A percentile compares a stretch with the other conserved stretches of the same genome.
Evolutionary conservation across 1,284 basidiomycete species (phyloP).

Genomic region (Microbotryum violaceum): DNA sequence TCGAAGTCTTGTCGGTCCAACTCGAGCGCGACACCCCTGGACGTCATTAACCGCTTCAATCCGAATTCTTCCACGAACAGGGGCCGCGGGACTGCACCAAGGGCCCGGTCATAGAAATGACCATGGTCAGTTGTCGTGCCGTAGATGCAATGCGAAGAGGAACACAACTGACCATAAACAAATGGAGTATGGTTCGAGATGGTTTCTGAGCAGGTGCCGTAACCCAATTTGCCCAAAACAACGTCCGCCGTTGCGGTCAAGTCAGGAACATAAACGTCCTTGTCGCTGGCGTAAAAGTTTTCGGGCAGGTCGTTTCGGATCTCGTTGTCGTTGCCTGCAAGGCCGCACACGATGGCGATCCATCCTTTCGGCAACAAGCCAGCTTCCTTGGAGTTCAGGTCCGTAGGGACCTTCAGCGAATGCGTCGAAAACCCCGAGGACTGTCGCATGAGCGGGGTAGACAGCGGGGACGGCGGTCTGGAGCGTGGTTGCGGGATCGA

Average conservation of each 20-base stretch:
- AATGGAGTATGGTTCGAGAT: conserved; percentile 32
- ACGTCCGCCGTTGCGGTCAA: conserved; percentile 64
- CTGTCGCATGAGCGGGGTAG: conserved; percentile 9
- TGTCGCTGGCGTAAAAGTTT: conserved; percentile 64
- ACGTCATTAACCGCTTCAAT: conserved; percentile 54
- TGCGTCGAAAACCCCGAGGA: conserved; percentile 4
- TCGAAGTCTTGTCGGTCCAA: conserved; percentile 27
- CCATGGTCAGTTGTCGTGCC: background rate
- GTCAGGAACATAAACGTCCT: conserved; percentile 70
- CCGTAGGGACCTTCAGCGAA: conserved; percentile 12
- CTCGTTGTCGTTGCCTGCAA: conserved; percentile 43
- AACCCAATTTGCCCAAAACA: conserved; percentile 60
- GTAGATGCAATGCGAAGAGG: background rate
- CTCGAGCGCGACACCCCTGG: conserved; percentile 20
- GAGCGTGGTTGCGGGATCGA: conserved; percentile 53
- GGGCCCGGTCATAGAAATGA: background rate
- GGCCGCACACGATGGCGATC: conserved; percentile 70
- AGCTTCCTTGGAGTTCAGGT: conserved; percentile 7
- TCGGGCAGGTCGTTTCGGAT: conserved; percentile 50
- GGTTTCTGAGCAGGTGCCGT: conserved; percentile 38
- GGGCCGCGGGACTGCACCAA: conserved; percentile 55
- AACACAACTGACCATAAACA: conserved; percentile 27
- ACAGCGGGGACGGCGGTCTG: conserved; percentile 23
- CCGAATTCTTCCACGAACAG: conserved; percentile 72
- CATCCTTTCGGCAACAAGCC: conserved; percentile 54